Conservation (phyloP, 2,329 filamentous ascomycete species). For the Cryphonectria japonica region DNA sequence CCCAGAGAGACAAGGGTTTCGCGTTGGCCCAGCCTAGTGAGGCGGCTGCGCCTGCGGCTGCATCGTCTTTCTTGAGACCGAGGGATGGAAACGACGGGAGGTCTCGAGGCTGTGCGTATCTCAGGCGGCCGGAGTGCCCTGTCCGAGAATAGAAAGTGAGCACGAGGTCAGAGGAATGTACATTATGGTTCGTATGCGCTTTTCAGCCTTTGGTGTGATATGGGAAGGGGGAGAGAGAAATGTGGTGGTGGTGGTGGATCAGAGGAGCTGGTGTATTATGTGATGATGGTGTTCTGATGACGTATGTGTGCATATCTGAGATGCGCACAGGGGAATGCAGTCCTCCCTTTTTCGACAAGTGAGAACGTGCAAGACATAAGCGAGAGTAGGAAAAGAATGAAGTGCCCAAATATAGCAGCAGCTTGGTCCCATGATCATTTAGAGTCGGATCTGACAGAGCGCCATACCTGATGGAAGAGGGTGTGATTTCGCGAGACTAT, state of each 20-base stretch:
- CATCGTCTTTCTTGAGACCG: constrained; percentile 59
- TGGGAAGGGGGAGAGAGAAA: background rate
- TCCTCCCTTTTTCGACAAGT: background rate
- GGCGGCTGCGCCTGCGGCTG: constrained; percentile 75
- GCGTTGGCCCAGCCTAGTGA: constrained; percentile 65
- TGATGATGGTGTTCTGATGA: constrained; percentile 14
- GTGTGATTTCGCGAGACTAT: constrained; percentile 4
- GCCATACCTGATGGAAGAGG: constrained; percentile 26
- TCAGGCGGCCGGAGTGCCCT: constrained; percentile 53
- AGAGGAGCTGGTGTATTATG: background rate
- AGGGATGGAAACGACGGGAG: constrained; percentile 75
- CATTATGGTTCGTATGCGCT: background rate
- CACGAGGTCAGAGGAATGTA: background rate
- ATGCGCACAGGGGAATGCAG: constrained; percentile 6
- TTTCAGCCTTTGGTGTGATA: background rate
- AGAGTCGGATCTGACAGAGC: background rate
- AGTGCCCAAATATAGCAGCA: constrained; percentile 7
- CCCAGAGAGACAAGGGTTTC: constrained; percentile 67
- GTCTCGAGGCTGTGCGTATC: constrained; percentile 72
- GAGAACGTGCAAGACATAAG: background rate
- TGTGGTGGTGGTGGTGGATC: constrained; percentile 6
- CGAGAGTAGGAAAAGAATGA: background rate
- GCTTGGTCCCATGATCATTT: background rate
- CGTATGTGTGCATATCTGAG: constrained; percentile 20
- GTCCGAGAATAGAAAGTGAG: constrained; percentile 13